phyloP scores from a whole-genome alignment of 2,329 filamentous ascomycete species.

The Mollisia scopiformis region DNA sequence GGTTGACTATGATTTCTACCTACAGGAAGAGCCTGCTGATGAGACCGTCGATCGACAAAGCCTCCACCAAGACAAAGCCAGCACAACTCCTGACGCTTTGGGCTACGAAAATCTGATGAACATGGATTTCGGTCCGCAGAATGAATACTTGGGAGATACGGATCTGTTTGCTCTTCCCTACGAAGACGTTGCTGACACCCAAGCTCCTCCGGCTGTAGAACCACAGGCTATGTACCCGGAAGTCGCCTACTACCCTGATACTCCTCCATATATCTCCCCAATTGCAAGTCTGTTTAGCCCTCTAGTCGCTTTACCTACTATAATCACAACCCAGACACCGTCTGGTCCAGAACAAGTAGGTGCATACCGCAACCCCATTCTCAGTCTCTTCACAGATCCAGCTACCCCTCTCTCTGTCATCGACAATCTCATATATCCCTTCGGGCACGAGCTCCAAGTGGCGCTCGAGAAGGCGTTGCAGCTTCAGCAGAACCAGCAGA shows the following conservation, averaged over 20 bases:
- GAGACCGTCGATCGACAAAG: not conserved
- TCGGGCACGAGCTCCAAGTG: slow-evolving; percentile 16
- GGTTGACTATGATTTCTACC: not conserved
- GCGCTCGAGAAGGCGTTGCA: slow-evolving; percentile 16
- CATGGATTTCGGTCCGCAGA: not conserved
- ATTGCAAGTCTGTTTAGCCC: not conserved
- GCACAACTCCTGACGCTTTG: not conserved
- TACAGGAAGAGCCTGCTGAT: not conserved
- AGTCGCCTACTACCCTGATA: not conserved
- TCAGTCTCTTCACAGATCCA: slow-evolving; percentile 22
- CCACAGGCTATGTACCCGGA: no score
- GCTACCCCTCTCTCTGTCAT: slow-evolving; percentile 26
- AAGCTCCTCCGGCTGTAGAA: not conserved
- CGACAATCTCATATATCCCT: slow-evolving; percentile 18
- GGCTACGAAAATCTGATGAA: not conserved
- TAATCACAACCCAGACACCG: not conserved
- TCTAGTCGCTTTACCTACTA: not conserved
- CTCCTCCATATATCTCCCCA: not conserved
- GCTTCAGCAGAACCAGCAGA: slow-evolving; percentile 4
- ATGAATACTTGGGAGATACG: not conserved
- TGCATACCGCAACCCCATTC: slow-evolving; percentile 16
- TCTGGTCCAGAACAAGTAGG: not conserved
- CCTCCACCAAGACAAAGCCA: not conserved
- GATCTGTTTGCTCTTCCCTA: not conserved
- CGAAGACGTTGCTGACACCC: not conserved